Percentiles rank a stretch among this genome's conserved stretches.
Evolutionary conservation across 148 eudicot species (phyloP).

Genomic region (Arctostaphylos glauca): DNA sequence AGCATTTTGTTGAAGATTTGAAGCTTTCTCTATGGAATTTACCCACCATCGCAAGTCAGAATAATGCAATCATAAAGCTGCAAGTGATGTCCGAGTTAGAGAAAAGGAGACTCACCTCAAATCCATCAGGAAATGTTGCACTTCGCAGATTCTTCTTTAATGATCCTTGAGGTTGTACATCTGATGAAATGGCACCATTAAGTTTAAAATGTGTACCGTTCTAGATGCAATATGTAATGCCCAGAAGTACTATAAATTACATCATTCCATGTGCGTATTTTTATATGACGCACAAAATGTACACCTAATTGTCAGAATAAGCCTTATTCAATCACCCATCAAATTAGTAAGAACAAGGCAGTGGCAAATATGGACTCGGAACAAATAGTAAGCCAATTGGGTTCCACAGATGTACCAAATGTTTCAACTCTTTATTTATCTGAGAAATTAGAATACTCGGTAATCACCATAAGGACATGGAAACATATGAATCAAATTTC

Average conservation of each 20-base stretch:
- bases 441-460: background rate
- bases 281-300: no score
- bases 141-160: conserved; percentile 41
- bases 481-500: background rate
- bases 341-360: no score
- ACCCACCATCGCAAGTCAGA: background rate
- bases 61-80: background rate
- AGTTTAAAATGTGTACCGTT: background rate
- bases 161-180: conserved; percentile 37
- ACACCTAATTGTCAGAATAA: no score
- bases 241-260: background rate
- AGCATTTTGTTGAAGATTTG: background rate
- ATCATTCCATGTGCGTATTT: background rate
- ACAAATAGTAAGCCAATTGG: background rate
- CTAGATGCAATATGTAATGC: background rate
- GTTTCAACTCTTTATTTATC: background rate
- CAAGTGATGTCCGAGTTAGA: background rate
- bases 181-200: conserved; percentile 29
- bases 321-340: no score
- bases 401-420: background rate
- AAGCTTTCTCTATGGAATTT: background rate
- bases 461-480: background rate
- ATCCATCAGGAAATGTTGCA: conserved; percentile 63
- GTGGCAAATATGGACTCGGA: background rate
- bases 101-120: conserved; percentile 48